Percentiles rank a stretch among this genome's conserved stretches.
phyloP scores from a whole-genome alignment of 495 filamentous ascomycete genomes.

The Penicillium canariense region DNA sequence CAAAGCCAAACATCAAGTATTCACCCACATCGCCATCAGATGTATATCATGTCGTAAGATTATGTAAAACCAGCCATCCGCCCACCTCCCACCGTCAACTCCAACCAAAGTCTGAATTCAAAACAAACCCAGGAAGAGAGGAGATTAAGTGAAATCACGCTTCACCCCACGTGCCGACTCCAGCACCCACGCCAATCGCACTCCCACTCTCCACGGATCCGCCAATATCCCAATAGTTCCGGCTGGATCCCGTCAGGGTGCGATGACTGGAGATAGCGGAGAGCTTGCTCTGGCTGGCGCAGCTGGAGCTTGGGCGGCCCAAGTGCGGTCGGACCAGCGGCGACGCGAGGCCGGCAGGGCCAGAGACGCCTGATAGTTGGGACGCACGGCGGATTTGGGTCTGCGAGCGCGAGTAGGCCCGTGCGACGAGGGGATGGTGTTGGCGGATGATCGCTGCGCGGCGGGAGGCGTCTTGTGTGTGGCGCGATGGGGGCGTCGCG shows the following conservation, averaged over 20 bases:
- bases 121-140: not conserved
- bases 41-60: not conserved
- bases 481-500: conserved; percentile 35
- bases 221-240: conserved; percentile 87
- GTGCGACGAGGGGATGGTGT: conserved; percentile 78
- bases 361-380: conserved; percentile 44
- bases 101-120: not conserved
- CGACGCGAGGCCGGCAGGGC: conserved; percentile 43
- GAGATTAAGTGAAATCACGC: conserved; percentile 35
- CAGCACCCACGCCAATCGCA: conserved; percentile 57
- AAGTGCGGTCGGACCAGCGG: conserved; percentile 36
- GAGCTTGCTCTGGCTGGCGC: conserved; percentile 74
- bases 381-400: conserved; percentile 53
- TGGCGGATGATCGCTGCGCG: conserved; percentile 80
- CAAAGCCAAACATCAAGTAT: not conserved
- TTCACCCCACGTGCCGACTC: conserved; percentile 75
- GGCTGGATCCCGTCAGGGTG: conserved; percentile 55
- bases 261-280: conserved; percentile 55
- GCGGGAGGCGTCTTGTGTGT: conserved; percentile 63
- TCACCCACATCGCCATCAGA: not conserved
- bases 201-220: conserved; percentile 73
- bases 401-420: conserved; percentile 44
- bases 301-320: conserved; percentile 63
- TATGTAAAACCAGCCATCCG: not conserved
- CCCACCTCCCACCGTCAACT: not conserved